Evolutionary conservation across 2,329 filamentous ascomycete genomes (phyloP), one percentile per base, ranked within the genome.

Genomic region (Dactylellina sp.): DNA sequence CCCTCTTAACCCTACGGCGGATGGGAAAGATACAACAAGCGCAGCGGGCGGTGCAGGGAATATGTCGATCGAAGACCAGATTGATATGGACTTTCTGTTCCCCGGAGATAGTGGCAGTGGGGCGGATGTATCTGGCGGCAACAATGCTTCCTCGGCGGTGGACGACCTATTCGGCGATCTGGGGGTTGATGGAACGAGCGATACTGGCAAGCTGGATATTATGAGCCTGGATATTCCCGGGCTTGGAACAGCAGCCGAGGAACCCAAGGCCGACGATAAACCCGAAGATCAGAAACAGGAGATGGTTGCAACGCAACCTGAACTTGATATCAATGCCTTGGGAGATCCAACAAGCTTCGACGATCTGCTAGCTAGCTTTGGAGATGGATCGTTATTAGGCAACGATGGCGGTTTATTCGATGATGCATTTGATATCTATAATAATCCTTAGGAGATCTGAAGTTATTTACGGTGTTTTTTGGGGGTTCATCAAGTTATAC

Each of bases 41-140:
- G 40, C 9, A 6, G 60, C 44, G 6, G 53, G 52, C 14, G 53
- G 22, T 1, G 60, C 18, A 7, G 53, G 60, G 4, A 35, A 40
- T 22, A 65, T 74, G 60, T 53, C 60, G 3, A 65, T 72, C 24
- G 68, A 71, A 56, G 70, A 66, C 16, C 60, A 66, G 32, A 74
- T 74, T 12, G 70, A 74, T 39, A 74, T 74, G 61, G 70, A 74
- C 56, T 66, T 74, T 32, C 22, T 74, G 14, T 74, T 74, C 25
- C 52, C 60, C 4, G 53, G 46, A 7, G 57, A 61, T 18, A 25
- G 18, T 6, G 25, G 12, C 2, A 22, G n/a, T 3, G 61, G 32
- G 5, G 14, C 14, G 1, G 56, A 25, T 18, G 46, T 35, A 18
- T 56, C 25, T 22, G 64, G 53, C 39, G 44, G 0, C 14, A 7